Percentiles rank a stretch among this genome's conserved stretches.
Evolutionary conservation across 768 basidiomycete species (phyloP).

Genomic region (Tephrocybe sp.): DNA sequence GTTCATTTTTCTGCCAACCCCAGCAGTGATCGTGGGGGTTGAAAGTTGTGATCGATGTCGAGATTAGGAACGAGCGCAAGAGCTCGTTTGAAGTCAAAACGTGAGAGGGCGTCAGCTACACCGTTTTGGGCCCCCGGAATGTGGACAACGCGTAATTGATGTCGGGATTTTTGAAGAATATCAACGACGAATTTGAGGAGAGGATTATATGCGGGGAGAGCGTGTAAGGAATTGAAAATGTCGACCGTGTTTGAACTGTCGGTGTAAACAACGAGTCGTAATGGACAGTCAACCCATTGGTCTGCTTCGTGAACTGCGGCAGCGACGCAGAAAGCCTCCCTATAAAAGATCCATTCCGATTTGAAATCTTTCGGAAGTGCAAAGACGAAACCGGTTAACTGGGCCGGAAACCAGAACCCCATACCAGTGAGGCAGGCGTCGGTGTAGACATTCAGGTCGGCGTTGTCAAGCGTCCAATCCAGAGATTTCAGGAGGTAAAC

Average conservation of each 20-base stretch:
- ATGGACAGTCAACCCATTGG: not conserved
- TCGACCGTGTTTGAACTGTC: slow-evolving; percentile 22
- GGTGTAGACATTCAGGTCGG: slow-evolving; percentile 16
- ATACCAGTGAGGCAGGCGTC: slow-evolving; percentile 23
- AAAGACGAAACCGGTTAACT: slow-evolving; percentile 13
- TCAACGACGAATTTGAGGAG: no score
- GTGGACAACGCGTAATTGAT: no score
- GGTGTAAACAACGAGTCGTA: slow-evolving; percentile 18
- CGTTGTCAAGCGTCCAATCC: slow-evolving; percentile 13
- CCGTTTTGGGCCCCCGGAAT: no score
- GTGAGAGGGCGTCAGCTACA: no score
- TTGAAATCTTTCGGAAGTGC: not conserved
- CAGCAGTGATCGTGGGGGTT: no score
- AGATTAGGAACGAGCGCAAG: no score
- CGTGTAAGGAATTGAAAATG: not conserved
- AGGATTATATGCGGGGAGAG: slow-evolving; percentile 11
- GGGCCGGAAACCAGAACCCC: slow-evolving; percentile 21
- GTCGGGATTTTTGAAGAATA: no score
- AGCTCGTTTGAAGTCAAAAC: no score
- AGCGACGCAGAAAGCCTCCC: slow-evolving; percentile 23
- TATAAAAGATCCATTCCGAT: slow-evolving; percentile 21
- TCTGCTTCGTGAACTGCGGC: slow-evolving; percentile 13
- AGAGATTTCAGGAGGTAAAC: not conserved
- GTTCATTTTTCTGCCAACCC: no score
- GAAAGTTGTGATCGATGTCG: no score